Conservation (phyloP, 805 yeast species). For the Lachancea cidri region DNA sequence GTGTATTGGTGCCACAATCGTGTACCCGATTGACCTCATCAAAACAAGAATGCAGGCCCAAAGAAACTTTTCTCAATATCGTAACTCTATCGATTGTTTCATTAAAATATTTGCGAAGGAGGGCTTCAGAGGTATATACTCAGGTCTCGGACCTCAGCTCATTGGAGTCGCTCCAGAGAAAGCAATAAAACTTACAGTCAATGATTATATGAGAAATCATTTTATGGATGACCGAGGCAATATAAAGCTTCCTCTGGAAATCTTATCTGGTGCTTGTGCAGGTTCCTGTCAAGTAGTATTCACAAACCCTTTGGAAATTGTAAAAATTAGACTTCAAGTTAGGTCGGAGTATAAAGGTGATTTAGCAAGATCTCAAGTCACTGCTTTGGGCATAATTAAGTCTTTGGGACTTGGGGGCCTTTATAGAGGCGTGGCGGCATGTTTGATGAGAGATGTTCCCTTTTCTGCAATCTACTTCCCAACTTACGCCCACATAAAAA, state of each 20-base stretch:
- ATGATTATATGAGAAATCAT: slow-evolving; percentile 75
- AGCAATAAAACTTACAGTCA: slow-evolving; percentile 92
- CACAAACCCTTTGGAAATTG: slow-evolving; percentile 94
- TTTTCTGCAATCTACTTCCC: slow-evolving; percentile 97
- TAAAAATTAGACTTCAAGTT: slow-evolving; percentile 89
- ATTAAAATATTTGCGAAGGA: slow-evolving; percentile 68
- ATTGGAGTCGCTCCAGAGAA: slow-evolving; percentile 98
- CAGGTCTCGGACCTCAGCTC: slow-evolving; percentile 90
- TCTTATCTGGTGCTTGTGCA: slow-evolving; percentile 86
- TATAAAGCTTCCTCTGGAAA: slow-evolving; percentile 54
- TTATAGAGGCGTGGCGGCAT: slow-evolving; percentile 88
- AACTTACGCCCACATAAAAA: slow-evolving; percentile 88
- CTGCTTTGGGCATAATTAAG: slow-evolving; percentile 58
- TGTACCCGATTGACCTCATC: slow-evolving; percentile 92
- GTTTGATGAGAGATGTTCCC: slow-evolving; percentile 91
- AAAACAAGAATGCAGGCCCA: slow-evolving; percentile 98
- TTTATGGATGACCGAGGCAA: slow-evolving; percentile 53
- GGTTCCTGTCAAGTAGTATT: slow-evolving; percentile 96
- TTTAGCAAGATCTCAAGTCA: slow-evolving; percentile 33
- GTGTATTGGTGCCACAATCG: slow-evolving; percentile 96
- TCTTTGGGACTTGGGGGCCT: slow-evolving; percentile 80
- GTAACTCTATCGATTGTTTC: slow-evolving; percentile 82
- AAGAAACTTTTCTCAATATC: slow-evolving; percentile 62
- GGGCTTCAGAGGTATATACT: slow-evolving; percentile 80
- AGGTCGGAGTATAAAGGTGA: slow-evolving; percentile 64